Percentiles rank a stretch among this genome's conserved stretches.
phyloP scores from a whole-genome alignment of 2,329 filamentous ascomycete species.

The Colletotrichum abscissum region DNA sequence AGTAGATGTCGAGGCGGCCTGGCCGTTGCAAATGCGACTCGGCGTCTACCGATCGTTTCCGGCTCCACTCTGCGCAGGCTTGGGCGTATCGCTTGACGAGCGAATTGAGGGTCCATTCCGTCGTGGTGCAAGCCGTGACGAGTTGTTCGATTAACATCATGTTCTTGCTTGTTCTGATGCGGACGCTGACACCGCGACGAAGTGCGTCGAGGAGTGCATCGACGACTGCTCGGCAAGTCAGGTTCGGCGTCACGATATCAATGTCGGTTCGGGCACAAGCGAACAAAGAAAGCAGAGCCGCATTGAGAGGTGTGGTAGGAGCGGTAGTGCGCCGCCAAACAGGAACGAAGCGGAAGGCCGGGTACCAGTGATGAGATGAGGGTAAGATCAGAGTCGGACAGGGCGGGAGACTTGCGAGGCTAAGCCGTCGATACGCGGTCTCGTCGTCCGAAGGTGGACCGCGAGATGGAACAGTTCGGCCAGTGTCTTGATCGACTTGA shows the following conservation, averaged over 20 bases:
- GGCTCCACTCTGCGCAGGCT: slow-evolving; percentile 34
- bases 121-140: slow-evolving; percentile 82
- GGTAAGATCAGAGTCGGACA: slow-evolving; percentile 75
- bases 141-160: slow-evolving; percentile 86
- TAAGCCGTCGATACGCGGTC: slow-evolving; percentile 24
- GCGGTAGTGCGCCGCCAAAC: slow-evolving; percentile 61
- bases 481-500: neutral
- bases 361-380: slow-evolving; percentile 78
- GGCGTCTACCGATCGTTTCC: slow-evolving; percentile 42
- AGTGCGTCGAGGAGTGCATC: slow-evolving; percentile 71
- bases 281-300: slow-evolving; percentile 71
- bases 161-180: slow-evolving; percentile 72
- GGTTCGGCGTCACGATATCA: slow-evolving; percentile 81
- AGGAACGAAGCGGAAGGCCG: slow-evolving; percentile 69
- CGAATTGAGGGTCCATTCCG: slow-evolving; percentile 69
- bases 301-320: slow-evolving; percentile 76
- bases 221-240: slow-evolving; percentile 76
- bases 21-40: slow-evolving; percentile 55
- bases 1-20: slow-evolving; percentile 68
- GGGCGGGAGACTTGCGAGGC: slow-evolving; percentile 33
- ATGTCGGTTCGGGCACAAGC: slow-evolving; percentile 67
- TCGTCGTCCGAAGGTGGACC: slow-evolving; percentile 12
- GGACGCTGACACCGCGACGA: slow-evolving; percentile 73
- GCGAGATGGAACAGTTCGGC: neutral
- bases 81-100: slow-evolving; percentile 67